Percentiles rank a stretch among this genome's conserved stretches.
Evolutionary conservation across 129 eudicot genomes (phyloP).

Genomic region (Helianthus annuus): DNA sequence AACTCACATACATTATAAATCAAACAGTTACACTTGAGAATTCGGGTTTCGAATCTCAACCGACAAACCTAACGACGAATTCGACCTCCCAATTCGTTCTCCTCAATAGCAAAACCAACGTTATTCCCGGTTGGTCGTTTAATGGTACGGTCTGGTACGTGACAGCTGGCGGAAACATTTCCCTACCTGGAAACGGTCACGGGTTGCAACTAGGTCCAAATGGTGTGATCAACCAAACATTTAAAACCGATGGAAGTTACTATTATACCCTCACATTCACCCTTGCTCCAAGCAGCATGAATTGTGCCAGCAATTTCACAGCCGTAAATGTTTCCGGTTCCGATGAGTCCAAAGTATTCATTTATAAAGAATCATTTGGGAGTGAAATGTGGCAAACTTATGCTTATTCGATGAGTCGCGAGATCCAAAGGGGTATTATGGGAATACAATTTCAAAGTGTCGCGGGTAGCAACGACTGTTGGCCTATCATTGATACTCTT

Average conservation of each 20-base stretch:
- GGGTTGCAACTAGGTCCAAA: slow-evolving; percentile 47
- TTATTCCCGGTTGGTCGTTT: no score
- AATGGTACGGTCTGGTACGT: no score
- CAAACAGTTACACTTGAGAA: slow-evolving; percentile 32
- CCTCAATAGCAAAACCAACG: slow-evolving; percentile 26
- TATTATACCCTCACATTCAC: slow-evolving; percentile 42
- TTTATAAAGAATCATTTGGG: slow-evolving; percentile 16
- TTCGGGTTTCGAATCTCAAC: slow-evolving; percentile 36
- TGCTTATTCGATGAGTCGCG: slow-evolving; percentile 27
- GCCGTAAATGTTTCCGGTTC: slow-evolving; percentile 33
- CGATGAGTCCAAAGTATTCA: slow-evolving; percentile 5
- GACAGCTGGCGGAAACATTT: background rate
- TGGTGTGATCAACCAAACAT: slow-evolving; percentile 45
- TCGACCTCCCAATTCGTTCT: slow-evolving; percentile 35
- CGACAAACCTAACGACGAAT: slow-evolving; percentile 13
- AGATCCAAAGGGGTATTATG: slow-evolving; percentile 7
- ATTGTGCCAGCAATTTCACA: slow-evolving; percentile 31
- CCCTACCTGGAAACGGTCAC: slow-evolving; percentile 37
- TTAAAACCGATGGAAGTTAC: slow-evolving; percentile 22
- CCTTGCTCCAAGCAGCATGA: slow-evolving; percentile 25
- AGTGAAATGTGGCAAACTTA: slow-evolving; percentile 40
- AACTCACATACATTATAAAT: background rate
- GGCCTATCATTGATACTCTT: slow-evolving; percentile 39
- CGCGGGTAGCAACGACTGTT: slow-evolving; percentile 21
- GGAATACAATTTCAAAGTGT: slow-evolving; percentile 33